These are phyloP conservation scores for Rhizopus sp. DNA, from an alignment of 371 early-diverging fungal species.

Conservation along the genomic window DNA sequence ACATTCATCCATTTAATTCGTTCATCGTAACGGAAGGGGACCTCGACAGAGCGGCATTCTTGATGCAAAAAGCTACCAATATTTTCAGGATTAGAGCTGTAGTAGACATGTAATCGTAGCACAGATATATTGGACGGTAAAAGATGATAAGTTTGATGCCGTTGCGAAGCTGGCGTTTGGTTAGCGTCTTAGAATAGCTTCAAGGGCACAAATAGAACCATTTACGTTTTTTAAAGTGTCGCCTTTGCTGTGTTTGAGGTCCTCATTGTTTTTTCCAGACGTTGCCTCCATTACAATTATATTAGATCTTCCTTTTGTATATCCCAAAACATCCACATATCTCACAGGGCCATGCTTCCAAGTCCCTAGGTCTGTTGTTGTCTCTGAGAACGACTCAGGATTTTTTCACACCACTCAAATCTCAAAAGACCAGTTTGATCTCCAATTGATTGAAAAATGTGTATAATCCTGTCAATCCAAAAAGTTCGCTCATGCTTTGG, in stretches of 20 bases:
- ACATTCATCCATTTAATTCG: constrained; percentile 17
- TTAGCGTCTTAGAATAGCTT: constrained; percentile 13
- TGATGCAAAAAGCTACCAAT: constrained; percentile 12
- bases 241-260: constrained; percentile 18
- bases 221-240: constrained; percentile 15
- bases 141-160: constrained; percentile 9
- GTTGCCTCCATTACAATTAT: constrained; percentile 14
- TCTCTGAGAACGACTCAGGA: constrained; percentile 7
- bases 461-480: constrained; percentile 20
- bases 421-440: constrained; percentile 26
- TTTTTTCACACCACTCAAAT: constrained; percentile 28
- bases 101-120: constrained; percentile 14
- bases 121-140: constrained; percentile 14
- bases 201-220: constrained; percentile 18
- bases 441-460: constrained; percentile 25
- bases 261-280: constrained; percentile 11
- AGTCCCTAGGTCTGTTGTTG: constrained; percentile 15
- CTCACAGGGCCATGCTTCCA: constrained; percentile 18
- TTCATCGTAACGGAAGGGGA: constrained; percentile 15
- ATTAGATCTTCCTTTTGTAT: constrained; percentile 5
- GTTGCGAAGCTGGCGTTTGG: constrained; percentile 13
- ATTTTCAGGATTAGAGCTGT: constrained; percentile 14
- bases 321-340: constrained; percentile 16
- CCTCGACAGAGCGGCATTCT: constrained; percentile 11
- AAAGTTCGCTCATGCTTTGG: constrained; percentile 18